Evolutionary conservation across 2,329 filamentous ascomycete species (phyloP).

Genomic region (Anthostomella pinea): DNA sequence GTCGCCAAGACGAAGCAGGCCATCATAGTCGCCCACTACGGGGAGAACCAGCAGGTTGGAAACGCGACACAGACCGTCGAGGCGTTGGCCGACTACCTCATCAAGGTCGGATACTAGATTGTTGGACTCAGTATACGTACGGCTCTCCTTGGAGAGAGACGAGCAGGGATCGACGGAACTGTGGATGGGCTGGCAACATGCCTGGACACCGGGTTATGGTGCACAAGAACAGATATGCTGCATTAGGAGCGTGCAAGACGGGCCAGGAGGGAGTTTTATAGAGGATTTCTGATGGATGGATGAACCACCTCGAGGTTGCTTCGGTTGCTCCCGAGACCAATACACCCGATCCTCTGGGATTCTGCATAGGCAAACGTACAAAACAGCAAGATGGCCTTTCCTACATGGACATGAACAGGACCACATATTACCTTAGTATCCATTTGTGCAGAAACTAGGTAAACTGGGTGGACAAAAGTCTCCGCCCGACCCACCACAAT

Average conservation of each 20-base stretch:
- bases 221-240: constrained; percentile 15
- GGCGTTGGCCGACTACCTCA: constrained; percentile 82
- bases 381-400: too few relatives aligned
- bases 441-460: constrained; percentile 9
- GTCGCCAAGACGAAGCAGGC: constrained; percentile 86
- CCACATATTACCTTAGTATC: constrained; percentile 16
- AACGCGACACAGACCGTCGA: constrained; percentile 77
- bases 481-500: too few relatives aligned
- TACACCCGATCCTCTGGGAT: constrained; percentile 26
- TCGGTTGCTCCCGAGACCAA: constrained; percentile 19
- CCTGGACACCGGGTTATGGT: constrained; percentile 16
- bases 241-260: constrained; percentile 13
- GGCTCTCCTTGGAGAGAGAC: neutral
- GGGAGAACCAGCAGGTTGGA: constrained; percentile 68
- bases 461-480: too few relatives aligned
- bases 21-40: constrained; percentile 85
- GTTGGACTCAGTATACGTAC: constrained; percentile 1
- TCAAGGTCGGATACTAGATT: constrained; percentile 69
- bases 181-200: too few relatives aligned
- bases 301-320: constrained; percentile 10
- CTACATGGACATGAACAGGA: constrained; percentile 8
- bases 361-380: constrained; percentile 33
- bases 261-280: constrained; percentile 14
- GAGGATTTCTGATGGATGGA: constrained; percentile 11
- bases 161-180: too few relatives aligned